These are phyloP conservation scores for Pseudisothecium myosuroides DNA, from an alignment of 225 moss, liverwort and hornwort species.

Conservation along the genomic window DNA sequence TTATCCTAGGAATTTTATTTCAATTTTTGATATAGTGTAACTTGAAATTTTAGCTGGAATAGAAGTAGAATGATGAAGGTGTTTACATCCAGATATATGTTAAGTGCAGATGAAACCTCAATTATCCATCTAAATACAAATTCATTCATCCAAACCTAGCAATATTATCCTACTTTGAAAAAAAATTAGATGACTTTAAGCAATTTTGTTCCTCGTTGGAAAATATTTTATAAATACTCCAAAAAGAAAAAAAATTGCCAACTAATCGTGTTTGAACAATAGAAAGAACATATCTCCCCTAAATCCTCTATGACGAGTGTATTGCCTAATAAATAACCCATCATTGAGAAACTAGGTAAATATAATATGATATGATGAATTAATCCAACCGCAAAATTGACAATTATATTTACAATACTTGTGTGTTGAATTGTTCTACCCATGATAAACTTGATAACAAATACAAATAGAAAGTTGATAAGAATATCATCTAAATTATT, in stretches of 20 bases:
- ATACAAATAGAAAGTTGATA: not conserved
- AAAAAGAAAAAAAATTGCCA: not conserved
- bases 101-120: not conserved
- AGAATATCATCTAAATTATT: not conserved
- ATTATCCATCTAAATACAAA: not conserved
- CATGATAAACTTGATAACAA: not conserved
- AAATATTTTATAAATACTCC: not conserved
- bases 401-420: not conserved
- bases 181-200: not conserved
- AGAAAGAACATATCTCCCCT: too few species aligned
- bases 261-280: too few species aligned
- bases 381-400: not conserved
- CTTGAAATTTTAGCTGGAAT: not conserved
- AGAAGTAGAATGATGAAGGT: too few species aligned
- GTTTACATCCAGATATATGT: not conserved
- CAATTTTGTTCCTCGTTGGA: not conserved
- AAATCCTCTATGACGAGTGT: not conserved
- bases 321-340: not conserved
- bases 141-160: not conserved
- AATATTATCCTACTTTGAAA: not conserved
- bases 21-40: not conserved
- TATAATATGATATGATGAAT: not conserved
- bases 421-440: rapidly evolving
- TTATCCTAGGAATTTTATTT: not conserved
- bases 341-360: rapidly evolving